Base-by-base conservation (phyloP, 1,139 yeast species). In the Candida tetrigidarum region DNA sequence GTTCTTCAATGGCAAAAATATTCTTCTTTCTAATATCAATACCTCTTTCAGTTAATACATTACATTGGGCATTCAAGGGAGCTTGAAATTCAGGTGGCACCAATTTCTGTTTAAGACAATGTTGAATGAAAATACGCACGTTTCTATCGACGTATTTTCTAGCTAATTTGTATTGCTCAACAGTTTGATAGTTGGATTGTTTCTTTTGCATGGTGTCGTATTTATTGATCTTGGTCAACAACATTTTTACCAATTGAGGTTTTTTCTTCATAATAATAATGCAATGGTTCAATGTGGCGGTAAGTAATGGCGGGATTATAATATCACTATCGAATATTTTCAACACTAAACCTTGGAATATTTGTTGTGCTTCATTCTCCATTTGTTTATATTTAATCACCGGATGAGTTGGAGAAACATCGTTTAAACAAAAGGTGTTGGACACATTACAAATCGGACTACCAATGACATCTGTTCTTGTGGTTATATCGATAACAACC, bases 321-420 rank as follows among this genome's bases (percentile, higher is more conserved):
- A 81, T 71, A 49, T 83, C 86, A 26, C 74, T 80, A 30, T 72
- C 69, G 45, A 91, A 71, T 18, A 78, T 70, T 40, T 73, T 69
- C 41, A 90, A 67, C 32, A 92, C 63, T 41, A 81, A 64, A 54
- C 90, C 96, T 52, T 90, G 96, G 41, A 93, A 69, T 42, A 87
- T 69, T 2, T 79, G 83, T 44, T 76, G 77, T 0, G 93, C 86
- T 62, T 92, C 96, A 7, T 86, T 80, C 54, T 86, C 91, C 53
- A 90, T 66, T 45, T 57, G 56, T 36, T 70, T 62, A 43, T 69
- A 72, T 48, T 79, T 79, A 41, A 92, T 74, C 41, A 90, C 77
- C 1, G 92, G 80, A 60, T 92, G 98, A 46, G 71, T 74, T 2
- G 81, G 71, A 19, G 80, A 80, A 1, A 90, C 83, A 45, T 78